Percentiles rank a stretch among this genome's conserved stretches.
Conservation (phyloP, 1,284 basidiomycete genomes). For the Papiliotrema nemorosa region DNA sequence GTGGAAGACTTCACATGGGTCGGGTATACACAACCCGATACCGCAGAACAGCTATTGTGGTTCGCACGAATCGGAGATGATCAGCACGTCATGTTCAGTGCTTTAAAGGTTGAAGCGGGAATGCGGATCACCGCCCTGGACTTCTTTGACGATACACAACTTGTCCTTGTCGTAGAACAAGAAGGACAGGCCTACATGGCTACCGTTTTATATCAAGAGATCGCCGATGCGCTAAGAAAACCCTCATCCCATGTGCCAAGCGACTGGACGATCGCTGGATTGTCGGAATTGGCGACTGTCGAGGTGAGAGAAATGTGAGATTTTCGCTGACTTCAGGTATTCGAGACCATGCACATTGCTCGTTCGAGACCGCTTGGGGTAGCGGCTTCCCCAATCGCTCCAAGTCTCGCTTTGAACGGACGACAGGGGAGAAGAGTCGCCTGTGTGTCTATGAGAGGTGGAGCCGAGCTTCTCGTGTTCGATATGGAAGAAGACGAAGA, state of each 20-base stretch:
- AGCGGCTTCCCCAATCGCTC: neutral
- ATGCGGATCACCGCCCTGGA: slow-evolving; percentile 12
- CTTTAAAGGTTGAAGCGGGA: neutral
- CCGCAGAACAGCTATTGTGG: neutral
- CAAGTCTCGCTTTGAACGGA: slow-evolving; percentile 34
- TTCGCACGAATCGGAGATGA: neutral
- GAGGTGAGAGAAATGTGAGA: too few relatives aligned
- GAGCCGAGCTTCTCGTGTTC: slow-evolving; percentile 32
- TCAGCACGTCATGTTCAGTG: neutral
- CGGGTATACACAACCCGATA: neutral
- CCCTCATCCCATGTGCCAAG: neutral
- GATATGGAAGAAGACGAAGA: slow-evolving; percentile 41
- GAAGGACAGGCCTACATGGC: slow-evolving; percentile 17
- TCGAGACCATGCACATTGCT: neutral
- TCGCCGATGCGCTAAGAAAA: slow-evolving; percentile 6
- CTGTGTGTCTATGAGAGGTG: slow-evolving; percentile 28
- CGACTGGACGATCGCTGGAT: neutral
- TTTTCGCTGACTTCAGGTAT: neutral
- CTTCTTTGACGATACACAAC: slow-evolving; percentile 42
- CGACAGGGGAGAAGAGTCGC: slow-evolving; percentile 30
- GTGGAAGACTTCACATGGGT: neutral
- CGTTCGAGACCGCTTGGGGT: too few relatives aligned
- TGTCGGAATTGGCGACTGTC: neutral
- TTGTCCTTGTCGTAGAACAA: slow-evolving; percentile 26
- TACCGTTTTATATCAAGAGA: slow-evolving; percentile 16